Base-by-base conservation (phyloP, 2,329 filamentous ascomycete genomes). In the Westerdykella ornata region DNA sequence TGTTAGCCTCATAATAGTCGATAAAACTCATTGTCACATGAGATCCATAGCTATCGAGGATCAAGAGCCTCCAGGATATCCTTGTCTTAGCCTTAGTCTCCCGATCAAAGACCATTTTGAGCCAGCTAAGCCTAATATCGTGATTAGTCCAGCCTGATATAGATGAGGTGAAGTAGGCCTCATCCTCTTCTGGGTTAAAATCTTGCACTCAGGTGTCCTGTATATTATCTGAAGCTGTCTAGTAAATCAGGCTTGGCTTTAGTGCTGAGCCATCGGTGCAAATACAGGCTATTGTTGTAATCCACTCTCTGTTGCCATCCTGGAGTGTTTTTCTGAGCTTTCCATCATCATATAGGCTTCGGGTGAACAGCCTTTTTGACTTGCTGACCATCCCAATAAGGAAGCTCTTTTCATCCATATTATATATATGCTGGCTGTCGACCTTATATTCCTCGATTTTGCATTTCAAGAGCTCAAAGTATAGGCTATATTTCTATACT, bases 141-240 rank as follows among this genome's bases (percentile, higher is more conserved):
- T 47, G 41, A 22, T 44, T 47, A 12, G 37, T 30, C 63, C 62
- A 1, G 30, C 31, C 14, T 14, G 39, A 16, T 28, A 42, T 36
- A 8, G 44, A 41, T 37, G 37, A 34, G 29, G 37, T 35, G 22
- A 43, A 17, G 19, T 40, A 37, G 8, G 30, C 31, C 20, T 14
- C 13, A 16, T 44, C 18, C 11, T 37, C 20, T 3, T 37, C 20
- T 17, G 36, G 40, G 16, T 40, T 20, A 37, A 42, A 39, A 18
- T n/a, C 45, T 29, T 49, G 11, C 15, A 46, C 17, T 41, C 17
- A 49, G 22, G 13, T 35, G 16, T 9, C 35, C 37, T 50, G 32
- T 15, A 50, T 19, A 17, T 3, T 28, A 2, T 20, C 35, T n/a
- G 19, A 17, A 11, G 33, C 16, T 35, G 42, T 16, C 37, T 45